Conservation (phyloP, 768 basidiomycete genomes). For the Mycena sanguinolenta region DNA sequence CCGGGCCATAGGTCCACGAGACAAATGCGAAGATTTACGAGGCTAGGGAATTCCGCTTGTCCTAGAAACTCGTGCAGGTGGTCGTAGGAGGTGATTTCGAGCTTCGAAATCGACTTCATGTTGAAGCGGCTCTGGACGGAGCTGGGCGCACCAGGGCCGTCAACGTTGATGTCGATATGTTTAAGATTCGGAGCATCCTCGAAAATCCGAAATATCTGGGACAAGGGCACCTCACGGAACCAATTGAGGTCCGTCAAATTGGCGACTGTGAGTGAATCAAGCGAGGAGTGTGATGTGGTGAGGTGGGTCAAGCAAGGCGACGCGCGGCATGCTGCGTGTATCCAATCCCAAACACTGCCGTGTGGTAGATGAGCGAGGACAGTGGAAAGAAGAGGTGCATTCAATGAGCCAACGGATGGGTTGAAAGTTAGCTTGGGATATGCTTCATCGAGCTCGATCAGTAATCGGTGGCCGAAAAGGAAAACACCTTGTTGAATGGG, state of each 20-base stretch:
- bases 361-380: too few species aligned
- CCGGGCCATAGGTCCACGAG: constrained; percentile 17
- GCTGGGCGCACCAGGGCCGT: constrained; percentile 10
- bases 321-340: constrained; percentile 11
- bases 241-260: constrained; percentile 20
- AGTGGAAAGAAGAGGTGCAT: constrained; percentile 2
- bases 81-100: constrained; percentile 19
- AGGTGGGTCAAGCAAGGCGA: constrained; percentile 2
- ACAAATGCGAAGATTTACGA: background rate
- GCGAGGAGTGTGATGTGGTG: background rate
- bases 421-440: too few species aligned
- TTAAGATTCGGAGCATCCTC: constrained; percentile 16
- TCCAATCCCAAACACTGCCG: constrained; percentile 29
- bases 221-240: constrained; percentile 17
- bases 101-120: constrained; percentile 1
- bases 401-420: too few species aligned
- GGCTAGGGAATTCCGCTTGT: constrained; percentile 5
- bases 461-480: too few species aligned
- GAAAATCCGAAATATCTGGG: constrained; percentile 12
- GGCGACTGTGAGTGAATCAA: constrained; percentile 13
- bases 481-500: too few species aligned
- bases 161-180: constrained; percentile 16
- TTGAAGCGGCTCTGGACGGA: constrained; percentile 11
- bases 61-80: too few species aligned
- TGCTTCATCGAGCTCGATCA: too few species aligned